These are phyloP conservation scores for Beauveria sp. DNA, from an alignment of 2,329 filamentous ascomycete genomes.

Conservation along the genomic window DNA sequence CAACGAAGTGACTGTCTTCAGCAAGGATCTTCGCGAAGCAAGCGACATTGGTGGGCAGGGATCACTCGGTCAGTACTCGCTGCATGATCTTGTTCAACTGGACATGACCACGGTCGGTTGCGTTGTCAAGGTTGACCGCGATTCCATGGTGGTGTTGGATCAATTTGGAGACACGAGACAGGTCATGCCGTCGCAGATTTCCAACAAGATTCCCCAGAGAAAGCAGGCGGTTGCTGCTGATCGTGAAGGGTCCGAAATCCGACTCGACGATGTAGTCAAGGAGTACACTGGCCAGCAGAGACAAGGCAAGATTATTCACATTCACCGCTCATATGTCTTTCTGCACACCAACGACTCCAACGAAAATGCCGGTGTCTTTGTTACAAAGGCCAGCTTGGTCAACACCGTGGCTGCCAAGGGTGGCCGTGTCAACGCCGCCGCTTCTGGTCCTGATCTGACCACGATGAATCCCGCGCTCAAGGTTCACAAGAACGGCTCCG, in stretches of 20 bases:
- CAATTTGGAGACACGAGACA: conserved; percentile 79
- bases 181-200: conserved; percentile 83
- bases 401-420: conserved; percentile 92
- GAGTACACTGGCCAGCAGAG: conserved; percentile 81
- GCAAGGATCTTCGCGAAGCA: conserved; percentile 89
- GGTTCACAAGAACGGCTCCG: conserved; percentile 52
- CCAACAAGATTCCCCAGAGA: conserved; percentile 77
- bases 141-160: conserved; percentile 82
- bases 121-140: conserved; percentile 90
- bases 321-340: conserved; percentile 89
- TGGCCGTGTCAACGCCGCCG: conserved; percentile 59
- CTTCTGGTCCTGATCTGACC: conserved; percentile 67
- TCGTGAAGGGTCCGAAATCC: conserved; percentile 86
- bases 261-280: conserved; percentile 84
- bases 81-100: conserved; percentile 90
- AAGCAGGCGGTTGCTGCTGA: conserved; percentile 86
- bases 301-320: conserved; percentile 84
- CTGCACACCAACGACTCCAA: conserved; percentile 74
- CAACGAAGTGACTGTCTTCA: conserved; percentile 93
- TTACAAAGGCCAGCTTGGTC: conserved; percentile 77
- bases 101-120: conserved; percentile 89
- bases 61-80: conserved; percentile 76
- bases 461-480: conserved; percentile 90
- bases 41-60: conserved; percentile 85
- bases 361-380: conserved; percentile 86